A percentile compares a stretch with the other conserved stretches of the same genome.
phyloP scores from a whole-genome alignment of 176 grass and related monocot genomes.

The Raddia guianensis region DNA sequence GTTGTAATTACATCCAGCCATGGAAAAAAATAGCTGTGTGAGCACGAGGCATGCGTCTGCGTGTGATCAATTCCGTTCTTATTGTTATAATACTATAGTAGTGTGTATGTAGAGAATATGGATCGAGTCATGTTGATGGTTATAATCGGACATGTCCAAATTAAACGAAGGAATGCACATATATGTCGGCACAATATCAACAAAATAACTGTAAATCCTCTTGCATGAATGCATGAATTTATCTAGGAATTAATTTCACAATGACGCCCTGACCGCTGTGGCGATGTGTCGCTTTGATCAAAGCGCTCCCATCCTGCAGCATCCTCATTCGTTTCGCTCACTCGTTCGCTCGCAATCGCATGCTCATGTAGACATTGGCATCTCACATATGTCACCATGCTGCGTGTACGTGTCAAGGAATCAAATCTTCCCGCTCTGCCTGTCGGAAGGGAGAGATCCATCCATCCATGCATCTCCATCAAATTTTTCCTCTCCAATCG shows the following conservation, averaged over 20 bases:
- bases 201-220: neutral
- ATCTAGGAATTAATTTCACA: neutral
- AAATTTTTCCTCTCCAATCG: neutral
- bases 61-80: no score
- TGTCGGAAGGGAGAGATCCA: conserved; percentile 27
- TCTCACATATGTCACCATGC: conserved; percentile 43
- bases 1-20: no score
- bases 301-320: neutral
- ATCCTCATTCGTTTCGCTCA: conserved; percentile 7
- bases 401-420: conserved; percentile 46
- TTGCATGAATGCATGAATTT: no score
- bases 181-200: no score
- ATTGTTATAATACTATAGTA: no score
- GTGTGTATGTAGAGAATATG: no score
- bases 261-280: neutral
- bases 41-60: no score
- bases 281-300: neutral
- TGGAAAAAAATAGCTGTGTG: no score
- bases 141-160: no score
- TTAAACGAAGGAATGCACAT: no score
- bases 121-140: no score
- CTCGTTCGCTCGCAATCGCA: neutral
- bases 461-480: conserved; percentile 30
- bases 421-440: conserved; percentile 40
- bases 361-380: conserved; percentile 19